Base-by-base conservation (phyloP, 108 stramenopile genomes). In the Nitzschia sp. region DNA sequence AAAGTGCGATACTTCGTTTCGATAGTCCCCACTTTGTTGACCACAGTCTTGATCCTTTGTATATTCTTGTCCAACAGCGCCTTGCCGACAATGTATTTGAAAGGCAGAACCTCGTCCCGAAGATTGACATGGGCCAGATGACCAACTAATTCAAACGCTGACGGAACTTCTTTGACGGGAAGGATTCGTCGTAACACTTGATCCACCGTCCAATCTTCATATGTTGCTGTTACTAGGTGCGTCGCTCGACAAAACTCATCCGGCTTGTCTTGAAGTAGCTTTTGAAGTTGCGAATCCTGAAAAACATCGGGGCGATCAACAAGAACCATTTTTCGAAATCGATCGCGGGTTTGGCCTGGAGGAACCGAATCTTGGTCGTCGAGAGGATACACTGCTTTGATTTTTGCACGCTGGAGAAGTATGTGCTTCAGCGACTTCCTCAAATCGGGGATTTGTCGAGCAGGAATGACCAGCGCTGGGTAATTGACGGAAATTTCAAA, bases 81-180 rank as follows among this genome's bases (percentile, higher is more conserved):
- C 76, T 91, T 83, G 0, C 95, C 98, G 49, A 99, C 90, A 32
- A 97, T 70, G 45, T 84, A 77, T 71, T 96, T 89, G 79, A 93
- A 98, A 0, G 97, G 97, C 46, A 97, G 64, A 13, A 79, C 57
- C 73, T 96, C 93, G 15, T 86, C 82, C 21, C 93, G 80, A 33
- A 99, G 80, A 76, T 98, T 99, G n/a, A 99, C 59, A 71, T 99
- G 98, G 13, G 97, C 97, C 34, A 99, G 63, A 61, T 93, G 95
- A 0, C 98, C 98, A 21, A 88, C 88, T n/a, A 66, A 66, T 78
- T 99, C 98, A 71, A 98, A 99, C 27, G 95, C 71, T 9, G 94
- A 90, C 3, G 97, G 97, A 11, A 95, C 66, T 68, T 94, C 95
- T 0, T 56, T 33, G 21, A 56, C 46, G 0, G 93, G 93, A 51